These are phyloP conservation scores for Tilletia caries DNA, from an alignment of 1,284 basidiomycete species.

Conservation along the genomic window DNA sequence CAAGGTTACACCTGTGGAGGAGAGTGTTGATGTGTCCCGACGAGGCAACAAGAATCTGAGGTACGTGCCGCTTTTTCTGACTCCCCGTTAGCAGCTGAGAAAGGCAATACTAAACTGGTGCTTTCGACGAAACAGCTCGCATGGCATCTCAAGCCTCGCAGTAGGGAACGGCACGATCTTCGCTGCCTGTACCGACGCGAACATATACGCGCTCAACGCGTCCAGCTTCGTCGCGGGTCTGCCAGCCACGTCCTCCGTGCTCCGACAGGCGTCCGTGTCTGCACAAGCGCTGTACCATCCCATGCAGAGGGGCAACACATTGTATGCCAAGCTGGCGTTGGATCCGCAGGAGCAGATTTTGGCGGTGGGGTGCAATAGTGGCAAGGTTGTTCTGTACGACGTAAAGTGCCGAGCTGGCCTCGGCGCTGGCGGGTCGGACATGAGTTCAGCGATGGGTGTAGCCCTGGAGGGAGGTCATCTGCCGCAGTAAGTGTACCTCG, in stretches of 20 bases:
- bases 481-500: background rate
- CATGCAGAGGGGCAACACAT: slow-evolving; percentile 44
- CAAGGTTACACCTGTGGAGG: background rate
- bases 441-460: background rate
- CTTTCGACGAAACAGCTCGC: slow-evolving; percentile 21
- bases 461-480: slow-evolving; percentile 1
- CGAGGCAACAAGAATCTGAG: background rate
- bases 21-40: background rate
- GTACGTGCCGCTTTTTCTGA: background rate
- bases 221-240: slow-evolving; percentile 14
- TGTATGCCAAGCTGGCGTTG: slow-evolving; percentile 47
- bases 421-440: slow-evolving; percentile 6
- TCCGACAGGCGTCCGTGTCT: slow-evolving; percentile 13
- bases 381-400: slow-evolving; percentile 48
- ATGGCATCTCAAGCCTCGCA: slow-evolving; percentile 45
- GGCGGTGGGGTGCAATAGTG: slow-evolving; percentile 48
- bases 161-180: slow-evolving; percentile 13
- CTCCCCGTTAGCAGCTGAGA: background rate
- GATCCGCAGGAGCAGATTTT: slow-evolving; percentile 40
- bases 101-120: background rate
- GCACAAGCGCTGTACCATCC: slow-evolving; percentile 30
- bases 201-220: slow-evolving; percentile 29
- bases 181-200: slow-evolving; percentile 46
- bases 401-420: background rate
- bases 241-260: slow-evolving; percentile 17